Percentiles rank a stretch among this genome's conserved stretches.
These are phyloP conservation scores for Malassezia sympodialis DNA, from an alignment of 1,284 basidiomycete genomes.

Conservation along the genomic window DNA sequence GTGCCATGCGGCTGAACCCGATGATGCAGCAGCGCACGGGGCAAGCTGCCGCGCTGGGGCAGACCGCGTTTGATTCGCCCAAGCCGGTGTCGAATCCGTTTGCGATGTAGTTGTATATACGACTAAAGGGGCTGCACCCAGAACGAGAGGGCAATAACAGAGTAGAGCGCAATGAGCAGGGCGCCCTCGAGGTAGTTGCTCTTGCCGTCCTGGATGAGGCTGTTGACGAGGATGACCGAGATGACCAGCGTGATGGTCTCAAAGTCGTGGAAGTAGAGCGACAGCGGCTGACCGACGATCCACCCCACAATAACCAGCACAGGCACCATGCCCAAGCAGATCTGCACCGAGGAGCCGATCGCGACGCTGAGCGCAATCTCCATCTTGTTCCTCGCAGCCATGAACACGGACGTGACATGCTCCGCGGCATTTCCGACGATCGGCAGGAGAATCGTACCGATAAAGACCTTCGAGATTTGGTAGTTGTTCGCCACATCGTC, in stretches of 20 bases:
- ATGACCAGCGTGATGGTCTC: conserved; percentile 43
- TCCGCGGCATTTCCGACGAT: conserved; percentile 61
- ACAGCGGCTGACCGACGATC: conserved; percentile 46
- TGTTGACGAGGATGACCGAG: conserved; percentile 47
- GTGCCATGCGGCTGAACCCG: conserved; percentile 22
- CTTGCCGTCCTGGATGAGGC: conserved; percentile 47
- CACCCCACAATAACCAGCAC: conserved; percentile 47
- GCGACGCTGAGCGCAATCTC: conserved; percentile 63
- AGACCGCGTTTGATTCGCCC: neutral
- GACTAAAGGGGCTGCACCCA: conserved; percentile 25
- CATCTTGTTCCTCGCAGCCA: conserved; percentile 46
- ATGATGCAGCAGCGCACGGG: conserved; percentile 26
- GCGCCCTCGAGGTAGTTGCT: conserved; percentile 44
- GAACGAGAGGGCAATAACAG: conserved; percentile 38
- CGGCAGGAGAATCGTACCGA: conserved; percentile 63
- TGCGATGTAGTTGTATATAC: conserved; percentile 8
- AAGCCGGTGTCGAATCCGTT: conserved; percentile 10
- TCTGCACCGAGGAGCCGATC: conserved; percentile 63
- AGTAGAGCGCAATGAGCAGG: conserved; percentile 48
- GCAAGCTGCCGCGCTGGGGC: neutral
- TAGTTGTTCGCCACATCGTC: conserved; percentile 44
- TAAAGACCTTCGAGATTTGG: conserved; percentile 45
- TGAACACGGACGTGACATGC: conserved; percentile 43
- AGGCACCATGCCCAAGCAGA: conserved; percentile 44
- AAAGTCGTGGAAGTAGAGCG: conserved; percentile 47